A percentile compares a stretch with the other conserved stretches of the same genome.
Conservation (phyloP, 2,329 filamentous ascomycete species). For the Fusarium coicis region DNA sequence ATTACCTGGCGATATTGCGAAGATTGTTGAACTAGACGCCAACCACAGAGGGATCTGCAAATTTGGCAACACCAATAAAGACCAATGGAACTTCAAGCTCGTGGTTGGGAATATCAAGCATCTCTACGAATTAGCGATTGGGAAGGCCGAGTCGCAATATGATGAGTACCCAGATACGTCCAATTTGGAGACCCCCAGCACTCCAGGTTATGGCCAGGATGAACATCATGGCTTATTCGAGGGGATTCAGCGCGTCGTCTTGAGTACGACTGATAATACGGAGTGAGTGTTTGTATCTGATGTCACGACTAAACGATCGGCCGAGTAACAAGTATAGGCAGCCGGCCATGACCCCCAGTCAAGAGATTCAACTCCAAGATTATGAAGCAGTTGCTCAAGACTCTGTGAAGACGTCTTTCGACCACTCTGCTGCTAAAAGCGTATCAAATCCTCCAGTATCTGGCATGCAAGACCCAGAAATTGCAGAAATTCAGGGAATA, state of each 20-base stretch:
- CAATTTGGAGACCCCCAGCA: rapidly evolving
- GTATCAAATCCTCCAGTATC: rapidly evolving
- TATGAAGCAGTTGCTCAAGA: rapidly evolving
- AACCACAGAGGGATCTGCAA: neutral
- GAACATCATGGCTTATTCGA: neutral
- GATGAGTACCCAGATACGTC: rapidly evolving
- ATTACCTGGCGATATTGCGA: neutral
- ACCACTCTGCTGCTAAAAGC: rapidly evolving
- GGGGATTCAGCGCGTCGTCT: neutral
- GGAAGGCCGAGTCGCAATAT: rapidly evolving
- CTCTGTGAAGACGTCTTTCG: no score
- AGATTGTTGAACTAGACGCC: neutral
- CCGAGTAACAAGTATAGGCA: neutral
- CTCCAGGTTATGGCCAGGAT: neutral
- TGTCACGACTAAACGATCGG: neutral
- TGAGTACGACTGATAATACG: rapidly evolving
- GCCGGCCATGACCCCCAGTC: neutral
- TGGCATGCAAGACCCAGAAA: rapidly evolving
- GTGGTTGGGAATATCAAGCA: neutral
- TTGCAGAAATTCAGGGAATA: rapidly evolving
- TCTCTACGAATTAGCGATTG: neutral
- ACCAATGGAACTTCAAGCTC: neutral
- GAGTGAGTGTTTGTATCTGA: neutral
- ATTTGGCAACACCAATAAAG: neutral
- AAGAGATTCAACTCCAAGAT: neutral